Conservation (phyloP, 1,284 basidiomycete species). For the Ganoderma sinense region DNA sequence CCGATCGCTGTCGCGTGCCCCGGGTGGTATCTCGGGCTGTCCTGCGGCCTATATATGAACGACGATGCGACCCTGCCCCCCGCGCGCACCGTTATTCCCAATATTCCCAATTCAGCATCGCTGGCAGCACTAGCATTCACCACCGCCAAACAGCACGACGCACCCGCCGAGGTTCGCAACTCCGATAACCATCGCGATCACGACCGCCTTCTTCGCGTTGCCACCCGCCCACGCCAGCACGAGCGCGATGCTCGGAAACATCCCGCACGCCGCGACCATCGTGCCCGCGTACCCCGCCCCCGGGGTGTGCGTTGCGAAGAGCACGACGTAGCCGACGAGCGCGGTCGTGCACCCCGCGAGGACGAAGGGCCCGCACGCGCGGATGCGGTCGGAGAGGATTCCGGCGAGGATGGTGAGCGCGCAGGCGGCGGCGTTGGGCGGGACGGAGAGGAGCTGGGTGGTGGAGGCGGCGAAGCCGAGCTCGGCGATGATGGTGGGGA, state of each 20-base stretch:
- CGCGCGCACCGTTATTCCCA: too few species aligned
- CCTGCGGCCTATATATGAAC: constrained; percentile 26
- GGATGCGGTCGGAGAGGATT: constrained; percentile 16
- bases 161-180: constrained; percentile 67
- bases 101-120: too few species aligned
- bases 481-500: constrained; percentile 41
- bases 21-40: constrained; percentile 26
- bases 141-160: too few species aligned
- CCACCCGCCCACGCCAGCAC: constrained; percentile 70
- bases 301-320: constrained; percentile 55
- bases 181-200: constrained; percentile 70
- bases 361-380: constrained; percentile 61
- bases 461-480: constrained; percentile 36
- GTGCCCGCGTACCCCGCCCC: constrained; percentile 68
- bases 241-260: constrained; percentile 69
- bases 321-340: constrained; percentile 68
- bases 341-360: constrained; percentile 57
- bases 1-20: constrained; percentile 24
- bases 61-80: constrained; percentile 25
- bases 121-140: too few species aligned
- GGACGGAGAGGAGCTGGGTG: constrained; percentile 36
- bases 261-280: constrained; percentile 63
- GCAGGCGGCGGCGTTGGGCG: constrained; percentile 27
- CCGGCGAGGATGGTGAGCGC: constrained; percentile 21
- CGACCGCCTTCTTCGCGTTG: constrained; percentile 73